Evolutionary conservation across 169 alveolate genomes (phyloP).

Genomic region (Cryptosporidium sp.): DNA sequence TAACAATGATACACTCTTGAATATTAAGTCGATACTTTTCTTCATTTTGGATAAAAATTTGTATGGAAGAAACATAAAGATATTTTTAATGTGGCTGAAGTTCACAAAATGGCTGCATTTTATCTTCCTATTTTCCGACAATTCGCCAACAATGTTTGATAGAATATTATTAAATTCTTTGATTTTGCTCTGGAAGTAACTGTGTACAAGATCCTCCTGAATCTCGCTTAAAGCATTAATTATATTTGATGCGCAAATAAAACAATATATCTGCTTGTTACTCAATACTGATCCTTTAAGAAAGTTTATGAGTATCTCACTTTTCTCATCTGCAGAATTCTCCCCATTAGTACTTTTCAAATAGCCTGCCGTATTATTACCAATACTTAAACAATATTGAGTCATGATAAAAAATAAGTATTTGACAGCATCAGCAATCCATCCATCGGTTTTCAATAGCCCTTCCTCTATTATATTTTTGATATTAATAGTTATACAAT

Average conservation of each 20-base stretch:
- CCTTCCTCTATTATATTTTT: background rate
- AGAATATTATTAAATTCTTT: conserved; percentile 1
- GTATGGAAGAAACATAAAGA: conserved; percentile 32
- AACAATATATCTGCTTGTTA: conserved; percentile 38
- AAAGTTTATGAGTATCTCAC: background rate
- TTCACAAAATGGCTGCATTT: background rate
- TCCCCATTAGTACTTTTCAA: background rate
- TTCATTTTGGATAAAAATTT: background rate
- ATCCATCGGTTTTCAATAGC: background rate
- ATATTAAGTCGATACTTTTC: conserved; percentile 18
- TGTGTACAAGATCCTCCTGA: conserved; percentile 6
- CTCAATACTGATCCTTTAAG: conserved; percentile 10
- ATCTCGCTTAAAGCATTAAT: conserved; percentile 26
- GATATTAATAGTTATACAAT: conserved; percentile 38
- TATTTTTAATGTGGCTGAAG: conserved; percentile 29
- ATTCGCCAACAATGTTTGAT: conserved; percentile 1
- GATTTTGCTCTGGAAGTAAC: conserved; percentile 16
- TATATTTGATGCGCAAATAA: conserved; percentile 38
- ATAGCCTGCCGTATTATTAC: background rate
- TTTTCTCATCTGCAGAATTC: background rate
- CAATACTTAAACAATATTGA: conserved; percentile 9
- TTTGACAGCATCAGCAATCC: conserved; percentile 37
- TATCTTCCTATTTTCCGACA: background rate
- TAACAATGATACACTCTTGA: conserved; percentile 8
- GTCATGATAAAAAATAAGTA: conserved; percentile 41